These are phyloP conservation scores for Podaxis rugospora DNA, from an alignment of 768 basidiomycete species.

Conservation along the genomic window DNA sequence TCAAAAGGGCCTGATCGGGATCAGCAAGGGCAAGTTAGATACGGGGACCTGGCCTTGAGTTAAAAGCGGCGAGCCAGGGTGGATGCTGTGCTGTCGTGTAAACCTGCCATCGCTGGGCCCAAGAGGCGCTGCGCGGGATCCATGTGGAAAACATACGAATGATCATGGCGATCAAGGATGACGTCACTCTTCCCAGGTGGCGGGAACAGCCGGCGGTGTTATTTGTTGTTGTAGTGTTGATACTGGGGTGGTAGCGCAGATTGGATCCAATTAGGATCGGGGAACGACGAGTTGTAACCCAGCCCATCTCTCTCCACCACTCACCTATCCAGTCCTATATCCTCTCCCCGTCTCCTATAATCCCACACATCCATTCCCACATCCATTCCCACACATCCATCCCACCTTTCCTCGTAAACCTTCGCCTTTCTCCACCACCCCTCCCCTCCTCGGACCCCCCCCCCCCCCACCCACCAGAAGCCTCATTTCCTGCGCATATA, in stretches of 20 bases:
- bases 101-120: not conserved
- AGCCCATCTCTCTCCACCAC: constrained; percentile 1
- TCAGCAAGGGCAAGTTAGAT: not conserved
- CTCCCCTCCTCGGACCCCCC: not conserved
- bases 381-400: not conserved
- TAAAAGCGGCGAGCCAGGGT: not conserved
- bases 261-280: constrained; percentile 11
- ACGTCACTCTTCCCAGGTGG: constrained; percentile 30
- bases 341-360: not conserved
- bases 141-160: not conserved
- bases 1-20: not conserved
- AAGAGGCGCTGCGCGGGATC: not conserved
- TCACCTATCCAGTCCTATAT: not conserved
- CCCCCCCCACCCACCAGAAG: too few relatives aligned
- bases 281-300: constrained; percentile 10
- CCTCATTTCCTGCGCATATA: not conserved
- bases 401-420: not conserved
- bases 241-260: constrained; percentile 8
- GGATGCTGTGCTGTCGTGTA: not conserved
- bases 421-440: not conserved
- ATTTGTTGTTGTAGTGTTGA: constrained; percentile 6
- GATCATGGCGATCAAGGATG: constrained; percentile 14
- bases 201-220: not conserved
- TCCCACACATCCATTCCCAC: not conserved
- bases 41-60: not conserved